These are phyloP conservation scores for Geopyxis carbonaria DNA, from an alignment of 495 filamentous ascomycete genomes.

Conservation along the genomic window DNA sequence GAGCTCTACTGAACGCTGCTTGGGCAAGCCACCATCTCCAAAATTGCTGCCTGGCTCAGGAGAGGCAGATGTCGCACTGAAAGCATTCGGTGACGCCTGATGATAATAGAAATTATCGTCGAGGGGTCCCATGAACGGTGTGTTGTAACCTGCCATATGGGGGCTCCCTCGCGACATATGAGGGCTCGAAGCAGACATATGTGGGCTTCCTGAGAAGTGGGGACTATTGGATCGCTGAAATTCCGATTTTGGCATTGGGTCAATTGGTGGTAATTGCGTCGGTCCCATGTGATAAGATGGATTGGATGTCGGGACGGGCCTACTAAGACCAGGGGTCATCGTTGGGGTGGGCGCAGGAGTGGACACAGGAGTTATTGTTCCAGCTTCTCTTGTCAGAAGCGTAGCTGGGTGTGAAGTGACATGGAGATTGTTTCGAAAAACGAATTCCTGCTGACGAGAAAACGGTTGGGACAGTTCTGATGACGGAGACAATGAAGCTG, in stretches of 20 bases:
- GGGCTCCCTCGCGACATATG: slow-evolving; percentile 19
- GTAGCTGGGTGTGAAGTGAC: slow-evolving; percentile 64
- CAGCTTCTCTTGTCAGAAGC: slow-evolving; percentile 53
- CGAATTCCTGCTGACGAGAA: slow-evolving; percentile 47
- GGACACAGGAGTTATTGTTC: slow-evolving; percentile 53
- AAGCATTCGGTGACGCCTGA: slow-evolving; percentile 15
- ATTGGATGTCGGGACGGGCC: slow-evolving; percentile 41
- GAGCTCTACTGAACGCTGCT: neutral
- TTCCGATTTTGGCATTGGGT: slow-evolving; percentile 68
- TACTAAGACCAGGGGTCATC: slow-evolving; percentile 28
- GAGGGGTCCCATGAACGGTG: slow-evolving; percentile 18
- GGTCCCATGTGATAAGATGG: slow-evolving; percentile 42
- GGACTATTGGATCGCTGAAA: slow-evolving; percentile 19
- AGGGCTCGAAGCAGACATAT: slow-evolving; percentile 21
- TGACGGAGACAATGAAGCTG: slow-evolving; percentile 61
- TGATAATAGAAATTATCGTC: slow-evolving; percentile 23
- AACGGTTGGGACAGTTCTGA: slow-evolving; percentile 57
- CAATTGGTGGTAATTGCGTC: slow-evolving; percentile 56
- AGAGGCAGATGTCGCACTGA: slow-evolving; percentile 13
- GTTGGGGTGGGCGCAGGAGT: slow-evolving; percentile 47
- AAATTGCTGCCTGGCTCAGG: slow-evolving; percentile 13
- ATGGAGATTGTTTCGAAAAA: slow-evolving; percentile 44
- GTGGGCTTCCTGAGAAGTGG: slow-evolving; percentile 20
- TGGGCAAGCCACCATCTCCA: slow-evolving; percentile 1
- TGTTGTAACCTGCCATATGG: slow-evolving; percentile 20